Evolutionary conservation across 1,284 basidiomycete genomes (phyloP), one percentile per base, ranked within the genome.

Genomic region (Rhodotorula sp.): DNA sequence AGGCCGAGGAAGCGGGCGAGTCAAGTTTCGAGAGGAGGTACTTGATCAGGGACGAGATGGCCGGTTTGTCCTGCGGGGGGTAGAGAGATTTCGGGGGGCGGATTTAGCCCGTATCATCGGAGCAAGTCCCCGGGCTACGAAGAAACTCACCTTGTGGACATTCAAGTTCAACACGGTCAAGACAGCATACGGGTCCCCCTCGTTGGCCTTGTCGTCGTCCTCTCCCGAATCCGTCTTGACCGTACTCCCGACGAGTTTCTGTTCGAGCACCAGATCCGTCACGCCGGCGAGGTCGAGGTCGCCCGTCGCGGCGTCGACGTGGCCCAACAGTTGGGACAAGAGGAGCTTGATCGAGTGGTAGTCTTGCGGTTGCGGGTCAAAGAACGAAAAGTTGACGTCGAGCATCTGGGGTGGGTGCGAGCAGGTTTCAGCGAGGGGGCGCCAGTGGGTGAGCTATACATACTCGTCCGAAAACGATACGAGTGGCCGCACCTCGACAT

Each of bases 301-400:
- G 53, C 26, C 26, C 6, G 6, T 7, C 62, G 90, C 86, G 0
- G 91, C 87, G 80, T 95, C 93, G n/a, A 86, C 83, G 69, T 90
- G 87, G n/a, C 53, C 53, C 75, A 95, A 88, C 14, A 93, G 87
- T 80, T 95, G 93, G 0, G 82, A 82, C 4, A 94, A 81, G 6
- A 96, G 85, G 0, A 90, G 86, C 77, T 93, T 92, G 79, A 94
- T 83, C 1, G 91, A 91, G 72, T 90, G 87, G 81, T 90, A 94
- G 83, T 97, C 93, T 70, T 91, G 84, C 59, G 85, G 84, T 76
- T 91, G 88, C 6, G 91, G 87, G 80, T 91, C 88, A 84, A 91
- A 93, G 80, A 95, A 96, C 77, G 95, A 93, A 79, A 96, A 95
- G 78, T 91, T 89, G 77, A 96, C 90, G 80, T 95, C 86, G 79